Percentiles rank a stretch among this genome's conserved stretches.
Conservation (phyloP, 1,284 basidiomycete species). For the Trametes sp. region DNA sequence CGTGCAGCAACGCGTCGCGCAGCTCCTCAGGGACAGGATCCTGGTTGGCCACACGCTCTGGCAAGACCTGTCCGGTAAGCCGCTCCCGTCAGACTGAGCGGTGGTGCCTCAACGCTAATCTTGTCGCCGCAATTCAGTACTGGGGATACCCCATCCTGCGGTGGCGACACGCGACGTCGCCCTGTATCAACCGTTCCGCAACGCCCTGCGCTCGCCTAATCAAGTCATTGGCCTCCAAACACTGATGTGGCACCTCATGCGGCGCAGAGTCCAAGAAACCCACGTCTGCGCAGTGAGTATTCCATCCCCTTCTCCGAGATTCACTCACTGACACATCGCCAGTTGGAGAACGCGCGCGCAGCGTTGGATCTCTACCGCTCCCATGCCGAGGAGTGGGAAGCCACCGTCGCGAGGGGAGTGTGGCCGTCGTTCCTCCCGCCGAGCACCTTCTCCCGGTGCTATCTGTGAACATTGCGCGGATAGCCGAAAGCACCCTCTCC, state of each 20-base stretch:
- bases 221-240: slow-evolving; percentile 77
- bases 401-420: slow-evolving; percentile 60
- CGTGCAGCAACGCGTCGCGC: slow-evolving; percentile 70
- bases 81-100: background rate
- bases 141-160: slow-evolving; percentile 83
- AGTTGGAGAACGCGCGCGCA: slow-evolving; percentile 83
- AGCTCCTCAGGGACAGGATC: slow-evolving; percentile 68
- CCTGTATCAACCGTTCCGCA: slow-evolving; percentile 81
- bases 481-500: slow-evolving; percentile 6
- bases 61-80: slow-evolving; percentile 77
- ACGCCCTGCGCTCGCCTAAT: slow-evolving; percentile 67
- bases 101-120: slow-evolving; percentile 1
- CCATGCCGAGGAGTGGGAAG: slow-evolving; percentile 70
- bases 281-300: slow-evolving; percentile 68
- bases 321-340: slow-evolving; percentile 20
- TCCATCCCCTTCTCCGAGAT: background rate
- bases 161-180: slow-evolving; percentile 84
- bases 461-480: slow-evolving; percentile 50
- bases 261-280: slow-evolving; percentile 73
- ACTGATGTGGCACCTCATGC: slow-evolving; percentile 81
- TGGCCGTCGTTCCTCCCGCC: slow-evolving; percentile 84
- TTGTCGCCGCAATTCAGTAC: slow-evolving; percentile 52
- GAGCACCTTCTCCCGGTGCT: slow-evolving; percentile 79
- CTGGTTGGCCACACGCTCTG: slow-evolving; percentile 79
- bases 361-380: slow-evolving; percentile 80